phyloP scores from a whole-genome alignment of 164 flowering plant species.

The Dillenia turbinata region DNA sequence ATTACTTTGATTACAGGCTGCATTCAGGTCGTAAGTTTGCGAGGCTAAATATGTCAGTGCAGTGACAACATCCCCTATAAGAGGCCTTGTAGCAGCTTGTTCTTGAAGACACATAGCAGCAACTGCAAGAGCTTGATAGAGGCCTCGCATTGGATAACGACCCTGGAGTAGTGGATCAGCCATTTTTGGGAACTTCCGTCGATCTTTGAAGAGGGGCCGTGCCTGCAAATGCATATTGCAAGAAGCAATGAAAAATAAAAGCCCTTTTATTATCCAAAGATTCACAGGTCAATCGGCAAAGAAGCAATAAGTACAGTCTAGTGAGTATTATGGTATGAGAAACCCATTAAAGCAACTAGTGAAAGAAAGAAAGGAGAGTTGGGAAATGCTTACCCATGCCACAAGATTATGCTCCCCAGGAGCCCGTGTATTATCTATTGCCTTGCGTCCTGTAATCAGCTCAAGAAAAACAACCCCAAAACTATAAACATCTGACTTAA shows the following conservation, averaged over 20 bases:
- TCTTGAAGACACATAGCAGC: constrained; percentile 97
- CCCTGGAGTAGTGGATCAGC: constrained; percentile 84
- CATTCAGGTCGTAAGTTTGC: constrained; percentile 76
- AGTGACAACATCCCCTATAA: constrained; percentile 90
- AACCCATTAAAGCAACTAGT: neutral
- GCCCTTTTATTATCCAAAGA: neutral
- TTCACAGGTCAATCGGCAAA: too few species aligned
- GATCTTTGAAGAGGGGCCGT: constrained; percentile 85
- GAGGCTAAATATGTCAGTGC: constrained; percentile 89
- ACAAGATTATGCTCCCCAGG: constrained; percentile 90
- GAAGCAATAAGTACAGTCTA: too few species aligned
- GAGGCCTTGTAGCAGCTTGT: constrained; percentile 91
- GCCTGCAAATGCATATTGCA: constrained; percentile 48
- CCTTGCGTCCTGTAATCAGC: constrained; percentile 88
- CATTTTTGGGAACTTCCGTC: constrained; percentile 88
- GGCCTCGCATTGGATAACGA: constrained; percentile 81
- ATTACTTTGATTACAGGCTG: constrained; percentile 38
- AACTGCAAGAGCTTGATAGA: constrained; percentile 90
- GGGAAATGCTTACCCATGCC: constrained; percentile 60
- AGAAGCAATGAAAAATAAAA: constrained; percentile 1
- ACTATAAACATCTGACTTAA: constrained; percentile 87
- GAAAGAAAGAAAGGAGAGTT: neutral
- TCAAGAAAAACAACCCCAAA: constrained; percentile 92
- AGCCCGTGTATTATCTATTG: constrained; percentile 59
- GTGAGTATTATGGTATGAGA: too few species aligned